These are phyloP conservation scores for Westerdykella aurantiaca DNA, from an alignment of 2,329 filamentous ascomycete genomes.

Conservation along the genomic window DNA sequence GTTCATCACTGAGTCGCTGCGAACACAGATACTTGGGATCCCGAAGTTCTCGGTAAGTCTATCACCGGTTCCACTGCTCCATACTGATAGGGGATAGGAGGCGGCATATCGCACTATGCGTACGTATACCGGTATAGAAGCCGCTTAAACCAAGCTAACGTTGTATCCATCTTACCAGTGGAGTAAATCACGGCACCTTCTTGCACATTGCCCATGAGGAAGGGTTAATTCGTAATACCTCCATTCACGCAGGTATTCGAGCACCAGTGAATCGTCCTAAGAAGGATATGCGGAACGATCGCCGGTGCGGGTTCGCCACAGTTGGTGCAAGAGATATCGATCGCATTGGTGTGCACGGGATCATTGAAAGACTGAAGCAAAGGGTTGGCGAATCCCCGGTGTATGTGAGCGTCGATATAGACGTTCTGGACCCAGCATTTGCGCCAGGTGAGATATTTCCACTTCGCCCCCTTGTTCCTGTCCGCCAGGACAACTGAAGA, in stretches of 20 bases:
- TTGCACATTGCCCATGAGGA: slow-evolving; percentile 59
- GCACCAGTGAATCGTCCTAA: slow-evolving; percentile 48
- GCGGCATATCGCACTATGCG: slow-evolving; percentile 56
- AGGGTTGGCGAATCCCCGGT: slow-evolving; percentile 50
- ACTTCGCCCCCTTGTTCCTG: background rate
- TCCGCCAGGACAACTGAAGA: too few species aligned
- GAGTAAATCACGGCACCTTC: slow-evolving; percentile 58
- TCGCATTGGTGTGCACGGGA: slow-evolving; percentile 42
- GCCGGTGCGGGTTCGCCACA: slow-evolving; percentile 54
- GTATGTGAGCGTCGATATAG: slow-evolving; percentile 54
- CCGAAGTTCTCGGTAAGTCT: slow-evolving; percentile 45
- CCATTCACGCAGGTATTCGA: slow-evolving; percentile 58
- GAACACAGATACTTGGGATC: slow-evolving; percentile 50
- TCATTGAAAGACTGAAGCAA: slow-evolving; percentile 46
- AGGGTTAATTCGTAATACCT: slow-evolving; percentile 53
- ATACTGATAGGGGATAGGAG: slow-evolving; percentile 35
- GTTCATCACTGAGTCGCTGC: background rate
- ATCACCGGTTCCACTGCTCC: background rate
- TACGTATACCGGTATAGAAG: slow-evolving; percentile 26
- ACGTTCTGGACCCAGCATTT: slow-evolving; percentile 52
- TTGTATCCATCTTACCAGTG: slow-evolving; percentile 21
- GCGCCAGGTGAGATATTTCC: slow-evolving; percentile 42
- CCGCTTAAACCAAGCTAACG: background rate
- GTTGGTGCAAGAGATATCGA: slow-evolving; percentile 53
- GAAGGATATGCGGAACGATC: slow-evolving; percentile 52